A percentile compares a stretch with the other conserved stretches of the same genome.
These are phyloP conservation scores for Alternaria postmessia DNA, from an alignment of 2,329 filamentous ascomycete species.

Conservation along the genomic window DNA sequence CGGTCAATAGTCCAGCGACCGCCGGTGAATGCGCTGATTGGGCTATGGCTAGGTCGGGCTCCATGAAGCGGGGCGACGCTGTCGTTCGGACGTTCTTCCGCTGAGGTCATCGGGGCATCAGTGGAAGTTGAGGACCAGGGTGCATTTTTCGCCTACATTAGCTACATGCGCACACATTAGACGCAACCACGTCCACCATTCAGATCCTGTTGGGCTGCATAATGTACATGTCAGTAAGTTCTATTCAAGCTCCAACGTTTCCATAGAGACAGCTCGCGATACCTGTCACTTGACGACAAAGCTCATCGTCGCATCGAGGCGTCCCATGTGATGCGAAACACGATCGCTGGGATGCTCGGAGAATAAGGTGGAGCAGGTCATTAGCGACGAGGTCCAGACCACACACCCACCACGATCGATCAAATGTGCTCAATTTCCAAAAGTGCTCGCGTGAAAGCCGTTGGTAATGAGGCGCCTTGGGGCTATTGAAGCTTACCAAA, in stretches of 20 bases:
- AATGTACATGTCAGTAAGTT: neutral
- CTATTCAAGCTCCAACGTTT: neutral
- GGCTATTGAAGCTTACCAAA: conserved; percentile 1
- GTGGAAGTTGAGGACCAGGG: conserved; percentile 1
- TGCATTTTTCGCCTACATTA: neutral
- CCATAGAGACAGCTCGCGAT: conserved; percentile 3
- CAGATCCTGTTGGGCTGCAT: conserved; percentile 1
- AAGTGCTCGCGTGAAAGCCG: neutral
- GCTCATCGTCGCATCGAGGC: neutral
- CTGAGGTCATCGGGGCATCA: conserved; percentile 5
- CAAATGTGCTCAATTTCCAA: conserved; percentile 7
- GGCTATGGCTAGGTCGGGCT: neutral
- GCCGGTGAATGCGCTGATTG: conserved; percentile 1
- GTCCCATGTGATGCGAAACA: conserved; percentile 4
- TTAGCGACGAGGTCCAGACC: conserved; percentile 15
- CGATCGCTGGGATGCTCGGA: conserved; percentile 12
- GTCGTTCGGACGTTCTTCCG: conserved; percentile 5
- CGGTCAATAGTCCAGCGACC: conserved; percentile 8
- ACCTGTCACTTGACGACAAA: neutral
- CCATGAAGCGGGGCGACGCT: neutral
- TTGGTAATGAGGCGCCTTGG: conserved; percentile 5
- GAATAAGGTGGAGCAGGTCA: conserved; percentile 7
- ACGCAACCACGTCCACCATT: neutral
- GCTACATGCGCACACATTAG: neutral
- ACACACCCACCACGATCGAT: neutral